Conservation (phyloP, 768 basidiomycete species). For the Auriscalpium microsporum region DNA sequence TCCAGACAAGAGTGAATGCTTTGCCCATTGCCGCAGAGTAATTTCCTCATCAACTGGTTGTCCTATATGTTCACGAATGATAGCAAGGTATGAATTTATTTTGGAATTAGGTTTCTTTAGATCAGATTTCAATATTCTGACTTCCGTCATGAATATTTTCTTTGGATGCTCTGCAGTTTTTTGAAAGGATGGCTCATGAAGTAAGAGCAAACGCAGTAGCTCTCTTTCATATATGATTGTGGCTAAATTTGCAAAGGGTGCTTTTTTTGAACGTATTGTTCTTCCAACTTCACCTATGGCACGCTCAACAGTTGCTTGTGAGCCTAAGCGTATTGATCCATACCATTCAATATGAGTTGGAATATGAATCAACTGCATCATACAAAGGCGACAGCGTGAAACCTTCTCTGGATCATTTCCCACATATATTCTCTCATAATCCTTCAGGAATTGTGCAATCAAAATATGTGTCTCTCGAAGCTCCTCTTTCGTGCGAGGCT, state of each 20-base stretch:
- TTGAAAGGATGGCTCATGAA: neutral
- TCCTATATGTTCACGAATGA: no score
- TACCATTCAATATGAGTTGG: constrained; percentile 24
- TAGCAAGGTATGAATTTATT: neutral
- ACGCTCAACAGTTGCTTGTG: neutral
- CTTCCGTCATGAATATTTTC: neutral
- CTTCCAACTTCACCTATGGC: neutral
- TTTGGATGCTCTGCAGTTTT: neutral
- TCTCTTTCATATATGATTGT: neutral
- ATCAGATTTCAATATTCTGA: neutral
- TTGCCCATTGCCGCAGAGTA: no score
- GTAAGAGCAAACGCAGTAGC: neutral
- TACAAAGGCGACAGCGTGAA: neutral
- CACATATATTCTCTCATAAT: neutral
- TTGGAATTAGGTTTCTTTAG: neutral
- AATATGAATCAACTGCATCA: neutral
- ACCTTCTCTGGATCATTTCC: neutral
- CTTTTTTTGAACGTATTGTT: neutral
- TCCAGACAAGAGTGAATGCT: no score
- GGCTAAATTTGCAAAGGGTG: neutral
- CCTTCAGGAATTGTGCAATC: neutral
- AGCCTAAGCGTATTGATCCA: constrained; percentile 25
- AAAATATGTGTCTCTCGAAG: neutral
- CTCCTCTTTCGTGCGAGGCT: neutral
- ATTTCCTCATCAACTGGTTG: no score